Base-by-base conservation (phyloP, 208 protist species). In the Crithidia fasciculata region DNA sequence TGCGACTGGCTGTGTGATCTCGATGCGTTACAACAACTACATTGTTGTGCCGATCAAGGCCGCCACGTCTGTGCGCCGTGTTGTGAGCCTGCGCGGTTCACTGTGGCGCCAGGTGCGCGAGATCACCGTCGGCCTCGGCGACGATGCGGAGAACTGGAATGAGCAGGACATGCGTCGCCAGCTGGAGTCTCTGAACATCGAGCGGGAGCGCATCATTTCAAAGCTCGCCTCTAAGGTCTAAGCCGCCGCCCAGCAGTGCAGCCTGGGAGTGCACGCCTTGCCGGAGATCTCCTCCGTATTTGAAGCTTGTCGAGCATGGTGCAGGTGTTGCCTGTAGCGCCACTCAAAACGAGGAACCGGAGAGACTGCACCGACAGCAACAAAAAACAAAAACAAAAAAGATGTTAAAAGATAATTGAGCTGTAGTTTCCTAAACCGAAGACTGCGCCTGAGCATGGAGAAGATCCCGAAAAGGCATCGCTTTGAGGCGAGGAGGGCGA, bases 11-110 rank as follows among this genome's bases (percentile, higher is more conserved):
- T 94, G 89, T 78, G 91, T 97, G 58, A 92, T 97, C 72, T 82
- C 87, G n/a, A 86, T 93, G 80, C 87, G 90, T 19, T 95, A 95
- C 78, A 94, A 97, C 80, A 93, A 95, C 81, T 97, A 93, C 81
- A 95, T 97, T 65, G 77, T 94, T 18, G 90, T 97, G 10, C 92
- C 92, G 19, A 97, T 97, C 76, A 91, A 90, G 81, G 89, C 82
- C 9, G 92, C 92, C 49, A 95, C 90, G 37, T 94, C 90, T 8
- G 83, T 97, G 47, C 92, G 92, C 55, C 88, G 90, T 56, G 90
- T 97, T 36, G 72, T 97, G 55, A 85, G 90, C 62, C 81, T 94
- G 8, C 80, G 86, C 56, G 89, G 90, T n/a, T 75, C 76, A 43
- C 89, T 97, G 41, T 97, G 93, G 93, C 90, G 88, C 28, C 87